Evolutionary conservation across 306 rosid genomes (phyloP).

Genomic region (Canavalia ensiformis): DNA sequence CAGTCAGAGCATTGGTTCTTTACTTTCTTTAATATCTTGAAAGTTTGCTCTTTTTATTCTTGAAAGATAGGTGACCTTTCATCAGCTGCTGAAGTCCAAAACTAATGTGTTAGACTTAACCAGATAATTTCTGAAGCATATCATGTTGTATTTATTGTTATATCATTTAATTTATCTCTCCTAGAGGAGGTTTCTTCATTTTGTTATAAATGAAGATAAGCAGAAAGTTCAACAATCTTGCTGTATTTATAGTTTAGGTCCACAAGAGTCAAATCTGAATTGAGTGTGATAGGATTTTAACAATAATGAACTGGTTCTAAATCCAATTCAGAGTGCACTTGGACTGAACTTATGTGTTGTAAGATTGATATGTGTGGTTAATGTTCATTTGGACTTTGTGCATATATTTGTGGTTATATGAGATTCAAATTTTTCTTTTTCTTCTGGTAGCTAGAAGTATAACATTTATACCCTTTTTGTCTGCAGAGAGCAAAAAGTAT

Average conservation of each 20-base stretch:
- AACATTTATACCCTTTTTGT: conserved; percentile 33
- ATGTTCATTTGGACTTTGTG: conserved; percentile 29
- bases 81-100: conserved; percentile 7
- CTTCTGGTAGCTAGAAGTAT: conserved; percentile 16
- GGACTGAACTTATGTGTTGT: conserved; percentile 10
- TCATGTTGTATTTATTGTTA: neutral
- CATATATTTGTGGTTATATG: conserved; percentile 13
- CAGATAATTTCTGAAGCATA: neutral
- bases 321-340: conserved; percentile 15
- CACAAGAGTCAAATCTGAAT: neutral
- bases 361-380: conserved; percentile 18
- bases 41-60: no score
- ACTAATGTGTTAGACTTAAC: neutral
- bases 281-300: neutral
- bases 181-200: conserved; percentile 1
- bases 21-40: neutral
- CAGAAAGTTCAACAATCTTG: conserved; percentile 3
- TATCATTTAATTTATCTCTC: neutral
- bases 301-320: neutral
- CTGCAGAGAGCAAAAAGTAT: conserved; percentile 80
- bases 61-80: neutral
- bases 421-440: conserved; percentile 25
- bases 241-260: conserved; percentile 9
- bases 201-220: conserved; percentile 8
- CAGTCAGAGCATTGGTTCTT: conserved; percentile 18